phyloP scores from a whole-genome alignment of 495 filamentous ascomycete species.

The Penicillium roqueforti region DNA sequence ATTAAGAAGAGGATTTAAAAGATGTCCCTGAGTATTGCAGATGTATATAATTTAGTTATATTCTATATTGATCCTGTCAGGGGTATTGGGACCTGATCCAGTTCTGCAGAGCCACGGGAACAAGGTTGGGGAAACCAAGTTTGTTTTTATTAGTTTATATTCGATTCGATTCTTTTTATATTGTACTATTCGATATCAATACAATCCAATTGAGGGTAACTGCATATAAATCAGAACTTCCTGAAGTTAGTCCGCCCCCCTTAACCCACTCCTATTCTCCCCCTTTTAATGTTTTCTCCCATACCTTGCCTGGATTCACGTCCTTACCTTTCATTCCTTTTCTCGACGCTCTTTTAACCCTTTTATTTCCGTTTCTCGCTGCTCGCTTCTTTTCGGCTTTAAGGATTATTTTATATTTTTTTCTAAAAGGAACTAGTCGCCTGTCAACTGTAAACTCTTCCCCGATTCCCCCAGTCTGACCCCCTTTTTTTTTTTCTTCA shows the following conservation, averaged over 20 bases:
- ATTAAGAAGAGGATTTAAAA: background rate
- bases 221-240: background rate
- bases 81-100: constrained; percentile 16
- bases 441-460: constrained; percentile 20
- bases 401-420: constrained; percentile 9
- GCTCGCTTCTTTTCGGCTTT: constrained; percentile 3
- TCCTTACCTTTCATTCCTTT: constrained; percentile 27
- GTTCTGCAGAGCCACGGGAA: constrained; percentile 28
- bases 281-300: constrained; percentile 15
- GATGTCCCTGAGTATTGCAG: background rate
- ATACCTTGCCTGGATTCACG: constrained; percentile 33
- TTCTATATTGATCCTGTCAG: too few relatives aligned
- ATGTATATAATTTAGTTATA: too few relatives aligned
- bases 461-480: constrained; percentile 26
- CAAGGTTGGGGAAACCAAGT: constrained; percentile 1
- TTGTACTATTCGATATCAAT: background rate
- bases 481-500: constrained; percentile 35
- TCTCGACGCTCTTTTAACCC: constrained; percentile 18
- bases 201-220: background rate
- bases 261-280: constrained; percentile 12
- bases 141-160: background rate
- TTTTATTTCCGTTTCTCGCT: constrained; percentile 10
- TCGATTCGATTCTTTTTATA: background rate
- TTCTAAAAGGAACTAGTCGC: constrained; percentile 1
- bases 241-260: background rate